Evolutionary conservation across 2,329 filamentous ascomycete genomes (phyloP).

Genomic region (Hypoxylon sp.): DNA sequence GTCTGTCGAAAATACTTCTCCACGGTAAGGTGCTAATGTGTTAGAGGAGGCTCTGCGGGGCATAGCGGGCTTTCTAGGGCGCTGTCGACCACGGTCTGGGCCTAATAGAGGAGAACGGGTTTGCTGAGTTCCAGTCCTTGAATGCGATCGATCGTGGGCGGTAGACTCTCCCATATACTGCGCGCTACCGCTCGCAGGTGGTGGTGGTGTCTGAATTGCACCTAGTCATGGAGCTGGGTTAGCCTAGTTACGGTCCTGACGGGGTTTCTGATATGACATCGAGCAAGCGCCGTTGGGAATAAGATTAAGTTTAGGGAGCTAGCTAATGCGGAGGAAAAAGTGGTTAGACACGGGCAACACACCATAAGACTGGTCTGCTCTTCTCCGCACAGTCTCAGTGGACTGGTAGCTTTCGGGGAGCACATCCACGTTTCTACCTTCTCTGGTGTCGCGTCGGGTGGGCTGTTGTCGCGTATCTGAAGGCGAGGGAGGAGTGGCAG

Average conservation of each 20-base stretch:
- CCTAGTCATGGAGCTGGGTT: constrained; percentile 51
- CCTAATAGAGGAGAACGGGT: constrained; percentile 63
- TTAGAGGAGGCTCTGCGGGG: constrained; percentile 82
- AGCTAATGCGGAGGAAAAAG: constrained; percentile 21
- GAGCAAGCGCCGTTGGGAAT: constrained; percentile 23
- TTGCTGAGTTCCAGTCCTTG: constrained; percentile 55
- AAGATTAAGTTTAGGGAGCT: constrained; percentile 33
- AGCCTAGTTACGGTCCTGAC: constrained; percentile 39
- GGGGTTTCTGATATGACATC: constrained; percentile 30
- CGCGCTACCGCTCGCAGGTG: constrained; percentile 42
- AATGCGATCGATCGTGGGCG: constrained; percentile 59
- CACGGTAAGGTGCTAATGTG: constrained; percentile 79
- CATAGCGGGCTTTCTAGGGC: constrained; percentile 80
- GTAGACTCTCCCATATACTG: constrained; percentile 57
- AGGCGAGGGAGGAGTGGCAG: constrained; percentile 61
- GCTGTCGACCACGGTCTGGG: constrained; percentile 65
- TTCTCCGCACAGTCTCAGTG: constrained; percentile 72
- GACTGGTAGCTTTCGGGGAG: constrained; percentile 71
- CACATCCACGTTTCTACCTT: constrained; percentile 59
- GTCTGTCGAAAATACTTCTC: constrained; percentile 91
- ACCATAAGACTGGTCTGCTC: constrained; percentile 72
- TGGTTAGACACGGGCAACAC: constrained; percentile 49
- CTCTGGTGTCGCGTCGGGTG: constrained; percentile 52
- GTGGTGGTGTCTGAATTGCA: constrained; percentile 56
- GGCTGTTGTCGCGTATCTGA: constrained; percentile 65